phyloP scores from a whole-genome alignment of 2,329 filamentous ascomycete genomes.

The Penicillium sp. region DNA sequence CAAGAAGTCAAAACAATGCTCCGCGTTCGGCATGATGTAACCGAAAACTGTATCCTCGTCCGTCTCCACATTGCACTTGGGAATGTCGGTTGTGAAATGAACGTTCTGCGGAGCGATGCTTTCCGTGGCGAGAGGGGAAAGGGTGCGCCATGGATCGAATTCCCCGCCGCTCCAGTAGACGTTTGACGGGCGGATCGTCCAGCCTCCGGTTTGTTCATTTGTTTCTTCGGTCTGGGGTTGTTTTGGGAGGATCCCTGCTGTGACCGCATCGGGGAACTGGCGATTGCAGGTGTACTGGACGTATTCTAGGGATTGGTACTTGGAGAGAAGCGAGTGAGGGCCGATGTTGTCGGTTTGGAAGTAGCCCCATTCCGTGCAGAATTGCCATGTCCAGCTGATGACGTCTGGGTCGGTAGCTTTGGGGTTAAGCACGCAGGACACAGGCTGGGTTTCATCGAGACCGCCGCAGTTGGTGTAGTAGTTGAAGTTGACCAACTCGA shows the following conservation, averaged over 20 bases:
- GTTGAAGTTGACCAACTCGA: conserved; percentile 39
- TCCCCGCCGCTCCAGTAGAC: conserved; percentile 53
- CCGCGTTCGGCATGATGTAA: conserved; percentile 45
- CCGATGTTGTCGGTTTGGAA: conserved; percentile 52
- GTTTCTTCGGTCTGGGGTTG: conserved; percentile 39
- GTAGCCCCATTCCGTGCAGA: conserved; percentile 55
- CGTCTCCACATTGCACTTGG: conserved; percentile 43
- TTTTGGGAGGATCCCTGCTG: conserved; percentile 41
- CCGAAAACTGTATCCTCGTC: conserved; percentile 47
- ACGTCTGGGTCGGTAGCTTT: conserved; percentile 34
- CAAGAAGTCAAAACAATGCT: conserved; percentile 53
- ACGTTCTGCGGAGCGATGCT: conserved; percentile 41
- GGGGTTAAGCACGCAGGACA: conserved; percentile 41
- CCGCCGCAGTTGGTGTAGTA: conserved; percentile 44
- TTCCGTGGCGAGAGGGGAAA: conserved; percentile 46
- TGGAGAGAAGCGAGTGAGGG: conserved; percentile 48
- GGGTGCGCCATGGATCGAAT: conserved; percentile 54
- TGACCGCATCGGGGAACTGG: conserved; percentile 48
- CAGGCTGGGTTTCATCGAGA: conserved; percentile 18
- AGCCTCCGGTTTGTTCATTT: conserved; percentile 51
- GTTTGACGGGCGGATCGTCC: conserved; percentile 54
- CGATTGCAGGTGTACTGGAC: conserved; percentile 49
- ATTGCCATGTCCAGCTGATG: conserved; percentile 54
- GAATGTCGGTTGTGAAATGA: conserved; percentile 41
- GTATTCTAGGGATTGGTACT: conserved; percentile 48